phyloP scores from a whole-genome alignment of 2,329 filamentous ascomycete species.

The Bipolaris sorokiniana region DNA sequence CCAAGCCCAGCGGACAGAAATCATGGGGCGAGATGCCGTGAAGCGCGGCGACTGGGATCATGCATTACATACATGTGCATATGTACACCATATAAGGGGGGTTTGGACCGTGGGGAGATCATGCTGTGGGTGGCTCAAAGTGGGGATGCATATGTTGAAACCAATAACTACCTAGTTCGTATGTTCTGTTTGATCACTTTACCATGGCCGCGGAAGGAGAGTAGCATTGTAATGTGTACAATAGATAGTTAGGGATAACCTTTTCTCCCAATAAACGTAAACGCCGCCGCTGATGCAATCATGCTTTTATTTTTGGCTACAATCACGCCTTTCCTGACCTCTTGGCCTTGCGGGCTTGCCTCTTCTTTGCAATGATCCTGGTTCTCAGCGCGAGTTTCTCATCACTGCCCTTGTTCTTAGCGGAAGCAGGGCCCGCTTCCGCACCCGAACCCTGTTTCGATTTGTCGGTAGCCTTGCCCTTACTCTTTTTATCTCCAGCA shows the following conservation, averaged over 20 bases:
- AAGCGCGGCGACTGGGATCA: background rate
- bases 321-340: conserved; percentile 60
- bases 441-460: conserved; percentile 27
- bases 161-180: background rate
- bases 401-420: conserved; percentile 44
- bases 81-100: background rate
- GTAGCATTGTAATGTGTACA: background rate
- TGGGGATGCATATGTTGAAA: background rate
- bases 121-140: background rate
- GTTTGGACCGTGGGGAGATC: background rate
- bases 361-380: conserved; percentile 84
- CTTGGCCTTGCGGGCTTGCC: conserved; percentile 70
- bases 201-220: background rate
- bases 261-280: conserved; percentile 6
- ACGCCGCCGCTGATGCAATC: conserved; percentile 24
- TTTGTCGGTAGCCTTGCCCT: conserved; percentile 22
- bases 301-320: conserved; percentile 6
- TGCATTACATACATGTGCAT: background rate
- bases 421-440: conserved; percentile 12
- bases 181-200: background rate
- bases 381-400: conserved; percentile 65
- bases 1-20: background rate
- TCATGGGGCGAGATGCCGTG: background rate
- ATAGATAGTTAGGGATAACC: background rate
- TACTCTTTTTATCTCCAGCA: conserved; percentile 13